phyloP scores from a whole-genome alignment of 495 filamentous ascomycete species.

The Geoglossum glabrum region DNA sequence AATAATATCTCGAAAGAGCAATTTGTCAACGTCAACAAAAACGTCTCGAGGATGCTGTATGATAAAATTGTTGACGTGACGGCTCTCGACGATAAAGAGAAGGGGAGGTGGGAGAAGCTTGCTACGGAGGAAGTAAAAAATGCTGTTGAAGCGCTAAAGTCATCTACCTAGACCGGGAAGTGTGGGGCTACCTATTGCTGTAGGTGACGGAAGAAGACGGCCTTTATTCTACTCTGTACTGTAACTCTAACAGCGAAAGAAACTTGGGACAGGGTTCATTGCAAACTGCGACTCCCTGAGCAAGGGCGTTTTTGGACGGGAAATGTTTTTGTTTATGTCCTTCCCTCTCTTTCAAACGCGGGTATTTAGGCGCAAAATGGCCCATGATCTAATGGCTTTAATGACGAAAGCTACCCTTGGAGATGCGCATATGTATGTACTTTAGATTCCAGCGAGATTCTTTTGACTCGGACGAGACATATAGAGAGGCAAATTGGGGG shows the following conservation, averaged over 20 bases:
- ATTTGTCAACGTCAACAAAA: slow-evolving; percentile 72
- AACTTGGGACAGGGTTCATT: neutral
- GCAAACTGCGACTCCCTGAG: neutral
- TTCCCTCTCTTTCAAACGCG: neutral
- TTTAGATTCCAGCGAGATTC: no score
- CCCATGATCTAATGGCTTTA: neutral
- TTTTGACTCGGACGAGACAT: no score
- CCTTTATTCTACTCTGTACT: neutral
- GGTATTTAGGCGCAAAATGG: neutral
- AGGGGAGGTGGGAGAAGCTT: slow-evolving; percentile 42
- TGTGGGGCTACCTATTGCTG: neutral
- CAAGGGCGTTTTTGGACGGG: neutral
- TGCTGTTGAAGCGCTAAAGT: slow-evolving; percentile 26
- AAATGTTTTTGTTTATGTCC: no score
- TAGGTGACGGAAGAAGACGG: neutral
- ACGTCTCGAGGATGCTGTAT: slow-evolving; percentile 68
- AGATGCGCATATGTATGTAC: neutral
- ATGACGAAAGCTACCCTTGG: no score
- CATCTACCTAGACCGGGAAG: neutral
- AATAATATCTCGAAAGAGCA: slow-evolving; percentile 57
- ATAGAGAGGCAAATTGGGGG: no score
- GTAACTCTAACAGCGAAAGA: neutral
- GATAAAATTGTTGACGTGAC: slow-evolving; percentile 46
- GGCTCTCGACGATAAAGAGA: slow-evolving; percentile 33
- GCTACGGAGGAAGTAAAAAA: slow-evolving; percentile 55